Evolutionary conservation across 441 rosid genomes (phyloP), one percentile per base, ranked within the genome.

Genomic region (Erodium moschatum): DNA sequence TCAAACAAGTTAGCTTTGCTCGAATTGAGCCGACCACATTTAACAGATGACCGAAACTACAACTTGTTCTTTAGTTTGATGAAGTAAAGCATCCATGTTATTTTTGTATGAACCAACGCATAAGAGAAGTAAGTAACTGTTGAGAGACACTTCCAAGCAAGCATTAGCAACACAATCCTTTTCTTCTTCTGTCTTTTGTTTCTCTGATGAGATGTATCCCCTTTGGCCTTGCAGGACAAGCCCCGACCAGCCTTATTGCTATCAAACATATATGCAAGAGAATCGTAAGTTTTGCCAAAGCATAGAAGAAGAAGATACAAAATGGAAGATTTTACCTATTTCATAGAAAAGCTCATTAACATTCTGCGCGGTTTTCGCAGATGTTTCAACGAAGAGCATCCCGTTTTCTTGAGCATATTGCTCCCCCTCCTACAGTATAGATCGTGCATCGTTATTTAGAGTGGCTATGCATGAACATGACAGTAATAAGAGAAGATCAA

Each of bases 291-390:
- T 31, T 3, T 31, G 35, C 35, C 35, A 31, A 31, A 31, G 35
- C 4, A 3, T 31, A 3, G 35, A 31, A 31, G n/a, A n/a, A n/a
- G n/a, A n/a, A n/a, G n/a, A n/a, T n/a, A n/a, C n/a, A n/a, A n/a
- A n/a, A n/a, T n/a, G n/a, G n/a, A n/a, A n/a, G n/a, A n/a, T n/a
- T 46, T 11, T 83, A 89, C 92, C 90, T 81, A 89, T 87, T 79
- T 89, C 92, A 31, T 89, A 89, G 73, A 89, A 89, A 44, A 87
- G 92, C 74, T 89, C 92, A n/a, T 86, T 89, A 72, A 86, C 92
- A 81, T 89, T 89, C 72, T 87, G 88, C 66, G 90, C 89, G 63
- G 87, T 76, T 77, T 89, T 89, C 24, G 96, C 96, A 15, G 96
- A 89, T 63, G 90, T 79, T 80, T 89, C 92, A 50, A 89, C 74